Evolutionary conservation across 805 yeast species (phyloP), one percentile per base, ranked within the genome.

Genomic region (Teunomyces panamensis): DNA sequence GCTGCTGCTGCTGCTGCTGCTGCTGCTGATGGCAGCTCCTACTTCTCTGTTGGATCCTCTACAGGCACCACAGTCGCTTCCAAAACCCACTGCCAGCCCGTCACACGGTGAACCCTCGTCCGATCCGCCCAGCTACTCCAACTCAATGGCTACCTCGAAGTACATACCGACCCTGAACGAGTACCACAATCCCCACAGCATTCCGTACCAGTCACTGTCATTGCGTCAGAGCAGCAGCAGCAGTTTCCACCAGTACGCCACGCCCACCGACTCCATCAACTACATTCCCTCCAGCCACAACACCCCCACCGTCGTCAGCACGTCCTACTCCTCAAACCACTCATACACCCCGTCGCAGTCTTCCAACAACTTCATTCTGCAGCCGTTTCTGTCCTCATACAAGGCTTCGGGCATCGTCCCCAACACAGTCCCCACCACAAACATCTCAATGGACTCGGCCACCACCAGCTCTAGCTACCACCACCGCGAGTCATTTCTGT

Each of bases 401-500:
- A 43, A 49, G 30, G 52, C 41, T 14, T 44, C 45, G 11, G 55
- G 55, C 24, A 47, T 52, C 20, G 39, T 49, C 35, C 65, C 69
- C 11, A 68, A 67, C 16, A 72, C 81, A 5, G 71, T 73, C 9
- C 80, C 86, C 8, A 81, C 86, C 2, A 81, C 86, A 49, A 68
- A 45, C 52, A 67, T 81, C 28, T 73, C 80, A 11, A 75, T 71
- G 56, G 83, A 79, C 54, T 59, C 70, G 20, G 80, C 77, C 8
- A 56, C 60, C 39, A 49, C 63, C 35, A 55, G 50, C 33, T 46
- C 36, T 5, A 33, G 36, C 6, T 20, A 20, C 6, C 24, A 4
- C 24, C 24, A 20, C 30, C 41, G 26, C 17, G 41, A 37, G 8
- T n/a, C 41, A 30, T 37, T 37, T 9, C 27, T 20, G 16, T 37